Percentiles rank a stretch among this genome's conserved stretches.
Conservation (phyloP, 768 basidiomycete genomes). For the Boletus rubroflammeus region DNA sequence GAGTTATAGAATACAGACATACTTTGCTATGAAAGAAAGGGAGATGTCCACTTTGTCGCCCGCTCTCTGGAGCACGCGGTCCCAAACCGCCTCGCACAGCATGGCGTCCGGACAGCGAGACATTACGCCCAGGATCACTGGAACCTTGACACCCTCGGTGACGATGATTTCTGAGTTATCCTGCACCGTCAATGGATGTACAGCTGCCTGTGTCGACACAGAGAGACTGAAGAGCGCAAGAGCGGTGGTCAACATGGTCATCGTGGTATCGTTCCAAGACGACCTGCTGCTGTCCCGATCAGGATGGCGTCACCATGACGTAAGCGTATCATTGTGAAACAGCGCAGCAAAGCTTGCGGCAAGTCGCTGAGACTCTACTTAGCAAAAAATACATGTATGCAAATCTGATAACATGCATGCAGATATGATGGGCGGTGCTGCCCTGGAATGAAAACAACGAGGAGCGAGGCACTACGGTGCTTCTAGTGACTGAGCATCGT, state of each 20-base stretch:
- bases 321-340: constrained; percentile 15
- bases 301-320: constrained; percentile 27
- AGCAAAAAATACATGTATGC: constrained; percentile 10
- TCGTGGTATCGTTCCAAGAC: constrained; percentile 12
- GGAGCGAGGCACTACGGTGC: constrained; percentile 29
- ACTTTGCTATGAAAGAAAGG: constrained; percentile 74
- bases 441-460: constrained; percentile 29
- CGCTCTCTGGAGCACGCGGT: constrained; percentile 63
- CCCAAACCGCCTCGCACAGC: constrained; percentile 74
- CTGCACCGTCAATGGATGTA: constrained; percentile 21
- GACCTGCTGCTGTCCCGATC: background rate
- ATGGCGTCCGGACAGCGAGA: constrained; percentile 79
- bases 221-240: constrained; percentile 19
- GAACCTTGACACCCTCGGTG: constrained; percentile 39
- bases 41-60: constrained; percentile 62
- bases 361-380: constrained; percentile 1
- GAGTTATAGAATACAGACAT: constrained; percentile 28
- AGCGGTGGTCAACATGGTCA: constrained; percentile 19
- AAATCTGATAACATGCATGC: constrained; percentile 10
- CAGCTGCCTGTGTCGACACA: constrained; percentile 10
- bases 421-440: constrained; percentile 12
- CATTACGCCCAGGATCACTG: constrained; percentile 59
- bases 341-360: background rate
- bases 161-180: constrained; percentile 11
- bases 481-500: constrained; percentile 37